These are phyloP conservation scores for Diaporthe destruens DNA, from an alignment of 2,329 filamentous ascomycete species.

Conservation along the genomic window DNA sequence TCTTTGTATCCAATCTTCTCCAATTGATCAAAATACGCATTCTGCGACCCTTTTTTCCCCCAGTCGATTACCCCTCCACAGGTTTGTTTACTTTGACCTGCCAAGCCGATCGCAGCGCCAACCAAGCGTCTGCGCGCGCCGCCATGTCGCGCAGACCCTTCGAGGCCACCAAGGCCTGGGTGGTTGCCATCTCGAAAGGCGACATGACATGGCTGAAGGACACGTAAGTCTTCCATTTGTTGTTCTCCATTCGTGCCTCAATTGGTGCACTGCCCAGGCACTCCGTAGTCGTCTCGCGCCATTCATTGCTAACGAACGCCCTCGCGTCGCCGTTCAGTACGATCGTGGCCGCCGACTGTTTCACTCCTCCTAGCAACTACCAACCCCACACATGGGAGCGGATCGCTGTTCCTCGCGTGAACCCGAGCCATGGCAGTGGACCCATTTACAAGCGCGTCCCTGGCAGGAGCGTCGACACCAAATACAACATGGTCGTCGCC, in stretches of 20 bases:
- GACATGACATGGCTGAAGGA: constrained; percentile 35
- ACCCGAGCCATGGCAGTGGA: constrained; percentile 37
- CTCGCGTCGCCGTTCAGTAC: constrained; percentile 32
- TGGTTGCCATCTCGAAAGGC: neutral
- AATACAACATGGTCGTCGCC: constrained; percentile 42
- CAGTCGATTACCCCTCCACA: neutral
- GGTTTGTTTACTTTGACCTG: constrained; percentile 34
- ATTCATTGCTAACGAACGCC: neutral
- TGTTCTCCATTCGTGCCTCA: neutral
- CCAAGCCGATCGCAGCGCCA: neutral
- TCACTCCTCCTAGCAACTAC: constrained; percentile 44
- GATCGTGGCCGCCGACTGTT: constrained; percentile 45
- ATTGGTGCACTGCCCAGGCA: neutral
- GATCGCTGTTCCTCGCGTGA: constrained; percentile 46
- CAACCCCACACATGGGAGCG: constrained; percentile 49
- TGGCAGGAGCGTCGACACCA: constrained; percentile 29
- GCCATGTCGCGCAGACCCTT: constrained; percentile 6
- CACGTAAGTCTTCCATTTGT: constrained; percentile 21
- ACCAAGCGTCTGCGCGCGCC: neutral
- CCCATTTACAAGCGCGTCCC: constrained; percentile 51
- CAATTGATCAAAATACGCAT: constrained; percentile 7
- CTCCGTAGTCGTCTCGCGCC: neutral
- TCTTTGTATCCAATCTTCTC: neutral
- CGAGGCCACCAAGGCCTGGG: constrained; percentile 12
- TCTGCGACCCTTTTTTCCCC: neutral